A percentile compares a stretch with the other conserved stretches of the same genome.
These are phyloP conservation scores for Pythium periplocum DNA, from an alignment of 352 stramenopile species.

Conservation along the genomic window DNA sequence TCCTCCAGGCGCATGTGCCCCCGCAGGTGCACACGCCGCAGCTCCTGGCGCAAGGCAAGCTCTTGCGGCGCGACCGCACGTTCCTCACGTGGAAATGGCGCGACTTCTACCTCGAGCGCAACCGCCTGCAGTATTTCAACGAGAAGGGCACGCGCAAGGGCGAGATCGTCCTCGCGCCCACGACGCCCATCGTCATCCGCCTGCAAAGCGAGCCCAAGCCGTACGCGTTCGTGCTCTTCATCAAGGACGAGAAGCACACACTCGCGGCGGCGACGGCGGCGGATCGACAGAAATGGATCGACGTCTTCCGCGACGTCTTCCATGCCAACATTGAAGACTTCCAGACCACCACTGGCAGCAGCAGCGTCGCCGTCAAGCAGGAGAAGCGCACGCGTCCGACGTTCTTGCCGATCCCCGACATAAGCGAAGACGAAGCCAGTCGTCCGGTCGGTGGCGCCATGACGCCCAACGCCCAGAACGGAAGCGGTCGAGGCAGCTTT, in stretches of 20 bases:
- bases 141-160: slow-evolving; percentile 70
- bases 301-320: slow-evolving; percentile 73
- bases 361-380: slow-evolving; percentile 37
- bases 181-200: slow-evolving; percentile 70
- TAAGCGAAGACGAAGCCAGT: neutral
- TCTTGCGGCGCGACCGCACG: slow-evolving; percentile 70
- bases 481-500: neutral
- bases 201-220: slow-evolving; percentile 67
- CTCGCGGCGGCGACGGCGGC: slow-evolving; percentile 64
- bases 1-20: slow-evolving; percentile 2
- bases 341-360: slow-evolving; percentile 6
- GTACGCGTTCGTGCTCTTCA: slow-evolving; percentile 66
- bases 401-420: slow-evolving; percentile 49
- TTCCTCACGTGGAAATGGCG: slow-evolving; percentile 84
- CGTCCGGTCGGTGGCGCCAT: too few relatives aligned
- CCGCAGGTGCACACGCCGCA: slow-evolving; percentile 8
- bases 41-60: slow-evolving; percentile 50
- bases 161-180: slow-evolving; percentile 51
- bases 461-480: too few relatives aligned
- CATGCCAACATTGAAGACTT: slow-evolving; percentile 67
- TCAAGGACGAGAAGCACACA: slow-evolving; percentile 78
- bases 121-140: slow-evolving; percentile 72
- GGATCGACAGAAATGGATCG: slow-evolving; percentile 72
- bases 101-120: slow-evolving; percentile 70
- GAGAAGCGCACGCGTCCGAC: slow-evolving; percentile 56